Evolutionary conservation across 805 yeast genomes (phyloP).

Genomic region (Kregervanrija delftensis): DNA sequence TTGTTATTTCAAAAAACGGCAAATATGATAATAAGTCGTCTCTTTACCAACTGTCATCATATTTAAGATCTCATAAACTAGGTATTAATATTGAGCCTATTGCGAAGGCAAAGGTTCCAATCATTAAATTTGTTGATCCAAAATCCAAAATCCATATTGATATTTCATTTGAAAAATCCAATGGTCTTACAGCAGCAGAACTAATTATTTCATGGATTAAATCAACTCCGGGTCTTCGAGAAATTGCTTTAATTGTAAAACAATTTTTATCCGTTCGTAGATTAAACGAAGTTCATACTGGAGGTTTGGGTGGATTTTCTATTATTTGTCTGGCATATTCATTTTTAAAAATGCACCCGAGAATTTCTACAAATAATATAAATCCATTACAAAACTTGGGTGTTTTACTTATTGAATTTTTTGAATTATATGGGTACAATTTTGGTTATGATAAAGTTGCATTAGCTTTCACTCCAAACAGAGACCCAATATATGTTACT

Average conservation of each 20-base stretch:
- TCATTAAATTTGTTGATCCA: slow-evolving; percentile 82
- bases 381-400: slow-evolving; percentile 74
- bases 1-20: slow-evolving; percentile 57
- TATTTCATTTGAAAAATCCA: slow-evolving; percentile 78
- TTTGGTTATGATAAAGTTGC: slow-evolving; percentile 81
- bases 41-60: slow-evolving; percentile 67
- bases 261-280: slow-evolving; percentile 75
- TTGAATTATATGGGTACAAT: slow-evolving; percentile 84
- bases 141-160: slow-evolving; percentile 70
- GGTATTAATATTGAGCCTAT: slow-evolving; percentile 78
- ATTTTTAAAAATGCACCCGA: slow-evolving; percentile 73
- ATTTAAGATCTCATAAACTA: slow-evolving; percentile 50
- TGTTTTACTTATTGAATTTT: slow-evolving; percentile 79
- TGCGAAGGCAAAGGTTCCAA: slow-evolving; percentile 89
- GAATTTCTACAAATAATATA: slow-evolving; percentile 59
- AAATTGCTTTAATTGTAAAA: slow-evolving; percentile 73
- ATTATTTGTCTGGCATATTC: slow-evolving; percentile 83
- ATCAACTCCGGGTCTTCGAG: slow-evolving; percentile 72
- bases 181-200: slow-evolving; percentile 78
- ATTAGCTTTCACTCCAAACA: slow-evolving; percentile 43
- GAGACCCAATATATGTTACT: slow-evolving; percentile 46
- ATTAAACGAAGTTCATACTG: slow-evolving; percentile 81
- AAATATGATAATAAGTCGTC: slow-evolving; percentile 56
- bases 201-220: slow-evolving; percentile 69
- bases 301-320: slow-evolving; percentile 93